Evolutionary conservation across 2,329 filamentous ascomycete genomes (phyloP).

Genomic region (Aureobasidium subglaciale): DNA sequence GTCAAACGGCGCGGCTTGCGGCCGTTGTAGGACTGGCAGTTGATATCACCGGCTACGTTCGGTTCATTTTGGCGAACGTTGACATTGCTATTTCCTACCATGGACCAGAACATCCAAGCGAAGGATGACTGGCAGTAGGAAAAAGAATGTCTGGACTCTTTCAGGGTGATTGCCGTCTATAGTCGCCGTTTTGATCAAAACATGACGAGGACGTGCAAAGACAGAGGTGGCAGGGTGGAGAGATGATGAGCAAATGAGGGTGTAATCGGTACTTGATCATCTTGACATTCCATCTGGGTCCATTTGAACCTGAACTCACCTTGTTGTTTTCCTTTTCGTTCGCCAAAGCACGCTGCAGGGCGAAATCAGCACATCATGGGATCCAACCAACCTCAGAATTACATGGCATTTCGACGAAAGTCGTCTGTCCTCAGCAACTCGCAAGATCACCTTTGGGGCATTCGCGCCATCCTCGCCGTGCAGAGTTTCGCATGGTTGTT

Average conservation of each 20-base stretch:
- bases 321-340: neutral
- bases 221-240: neutral
- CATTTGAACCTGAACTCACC: constrained; percentile 9
- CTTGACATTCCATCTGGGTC: neutral
- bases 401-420: constrained; percentile 10
- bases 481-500: constrained; percentile 40
- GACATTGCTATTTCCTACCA: neutral
- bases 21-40: constrained; percentile 4
- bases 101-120: neutral
- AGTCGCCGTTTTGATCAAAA: constrained; percentile 9
- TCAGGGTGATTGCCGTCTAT: constrained; percentile 8
- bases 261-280: neutral
- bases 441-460: constrained; percentile 34
- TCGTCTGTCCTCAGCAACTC: constrained; percentile 4
- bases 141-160: constrained; percentile 1
- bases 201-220: neutral
- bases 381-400: neutral
- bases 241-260: neutral
- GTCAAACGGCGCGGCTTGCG: neutral
- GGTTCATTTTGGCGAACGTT: neutral
- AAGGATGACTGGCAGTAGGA: neutral
- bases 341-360: constrained; percentile 5
- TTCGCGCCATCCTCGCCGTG: constrained; percentile 39
- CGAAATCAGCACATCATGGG: neutral
- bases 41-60: neutral